Evolutionary conservation across 306 rosid genomes (phyloP).

Genomic region (Delonix regia): DNA sequence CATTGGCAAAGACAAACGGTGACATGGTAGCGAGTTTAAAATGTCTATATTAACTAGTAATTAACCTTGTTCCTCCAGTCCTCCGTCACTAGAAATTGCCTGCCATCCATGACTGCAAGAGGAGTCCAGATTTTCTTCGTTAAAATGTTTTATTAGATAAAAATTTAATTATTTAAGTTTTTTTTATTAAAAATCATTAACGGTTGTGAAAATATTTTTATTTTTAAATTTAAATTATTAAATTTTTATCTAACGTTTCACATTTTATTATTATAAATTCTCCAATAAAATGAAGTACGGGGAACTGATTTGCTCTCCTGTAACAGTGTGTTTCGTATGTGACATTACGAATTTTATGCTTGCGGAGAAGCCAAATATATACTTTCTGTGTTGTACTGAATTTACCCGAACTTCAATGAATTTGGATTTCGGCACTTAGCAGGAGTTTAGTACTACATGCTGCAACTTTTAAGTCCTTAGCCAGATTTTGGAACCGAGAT

Average conservation of each 20-base stretch:
- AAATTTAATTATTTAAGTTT: no score
- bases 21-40: neutral
- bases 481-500: neutral
- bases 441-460: neutral
- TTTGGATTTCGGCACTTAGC: no score
- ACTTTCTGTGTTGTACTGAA: neutral
- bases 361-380: neutral
- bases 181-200: no score
- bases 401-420: neutral
- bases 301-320: no score
- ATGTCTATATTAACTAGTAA: neutral
- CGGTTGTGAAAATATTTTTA: no score
- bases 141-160: no score
- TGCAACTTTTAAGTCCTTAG: neutral
- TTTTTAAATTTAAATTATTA: no score
- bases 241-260: no score
- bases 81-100: neutral
- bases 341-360: neutral
- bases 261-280: no score
- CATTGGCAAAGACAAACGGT: no score
- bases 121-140: no score
- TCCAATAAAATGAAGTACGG: no score
- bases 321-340: neutral
- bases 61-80: neutral
- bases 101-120: neutral